Conservation (phyloP, 2,329 filamentous ascomycete genomes). For the Cordyceps tenuipes region DNA sequence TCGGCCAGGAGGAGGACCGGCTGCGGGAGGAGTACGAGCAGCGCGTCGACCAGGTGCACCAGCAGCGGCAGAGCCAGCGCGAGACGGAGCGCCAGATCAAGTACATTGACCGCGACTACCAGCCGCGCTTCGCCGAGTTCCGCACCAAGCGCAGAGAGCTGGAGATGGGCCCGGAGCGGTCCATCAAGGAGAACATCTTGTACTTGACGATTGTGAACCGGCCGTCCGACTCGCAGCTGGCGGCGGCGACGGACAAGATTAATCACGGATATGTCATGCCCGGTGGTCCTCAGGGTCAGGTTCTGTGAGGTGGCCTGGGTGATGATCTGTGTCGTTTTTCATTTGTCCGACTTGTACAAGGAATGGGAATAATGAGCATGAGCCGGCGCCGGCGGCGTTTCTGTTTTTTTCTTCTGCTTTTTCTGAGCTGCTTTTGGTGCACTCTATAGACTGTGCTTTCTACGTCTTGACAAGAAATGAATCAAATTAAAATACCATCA, state of each 20-base stretch:
- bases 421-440: background rate
- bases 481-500: background rate
- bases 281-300: slow-evolving; percentile 2
- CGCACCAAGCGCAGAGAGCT: slow-evolving; percentile 10
- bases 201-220: slow-evolving; percentile 13
- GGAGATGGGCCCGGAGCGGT: slow-evolving; percentile 11
- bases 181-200: slow-evolving; percentile 13
- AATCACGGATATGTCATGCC: slow-evolving; percentile 6
- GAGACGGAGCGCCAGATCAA: slow-evolving; percentile 12
- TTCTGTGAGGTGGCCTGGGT: background rate
- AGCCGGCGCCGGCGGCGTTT: slow-evolving; percentile 9
- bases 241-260: slow-evolving; percentile 11
- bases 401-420: background rate
- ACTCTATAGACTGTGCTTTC: background rate
- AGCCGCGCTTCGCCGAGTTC: slow-evolving; percentile 11
- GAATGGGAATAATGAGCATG: background rate
- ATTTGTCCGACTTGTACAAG: background rate
- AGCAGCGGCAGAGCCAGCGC: slow-evolving; percentile 11
- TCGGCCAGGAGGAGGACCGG: slow-evolving; percentile 10
- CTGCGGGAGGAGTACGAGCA: slow-evolving; percentile 12
- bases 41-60: slow-evolving; percentile 7
- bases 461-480: background rate
- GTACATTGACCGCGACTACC: slow-evolving; percentile 11
- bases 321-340: background rate
- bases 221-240: slow-evolving; percentile 11